Percentiles rank a stretch among this genome's conserved stretches.
Evolutionary conservation across 176 grass and related monocot genomes (phyloP).

Genomic region (Juncus effusus): DNA sequence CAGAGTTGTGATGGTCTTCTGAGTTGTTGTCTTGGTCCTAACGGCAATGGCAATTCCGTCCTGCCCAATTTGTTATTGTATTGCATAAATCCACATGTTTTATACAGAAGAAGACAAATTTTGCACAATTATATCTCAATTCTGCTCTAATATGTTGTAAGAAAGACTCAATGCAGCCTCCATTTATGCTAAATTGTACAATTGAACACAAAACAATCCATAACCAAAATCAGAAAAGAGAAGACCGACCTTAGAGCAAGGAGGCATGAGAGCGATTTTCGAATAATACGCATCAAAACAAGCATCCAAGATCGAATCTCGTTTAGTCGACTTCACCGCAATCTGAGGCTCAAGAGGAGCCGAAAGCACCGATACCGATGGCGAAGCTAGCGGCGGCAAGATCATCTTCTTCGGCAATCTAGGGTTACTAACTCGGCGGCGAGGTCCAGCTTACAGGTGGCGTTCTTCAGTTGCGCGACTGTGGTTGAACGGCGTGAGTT

Average conservation of each 20-base stretch:
- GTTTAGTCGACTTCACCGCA: slow-evolving; percentile 86
- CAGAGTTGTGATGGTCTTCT: slow-evolving; percentile 1
- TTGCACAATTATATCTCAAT: too few species aligned
- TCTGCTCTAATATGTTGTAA: too few species aligned
- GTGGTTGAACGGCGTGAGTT: slow-evolving; percentile 83
- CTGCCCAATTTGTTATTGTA: slow-evolving; percentile 56
- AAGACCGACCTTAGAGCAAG: slow-evolving; percentile 58
- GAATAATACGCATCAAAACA: slow-evolving; percentile 75
- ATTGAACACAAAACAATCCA: slow-evolving; percentile 6
- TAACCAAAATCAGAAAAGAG: slow-evolving; percentile 1
- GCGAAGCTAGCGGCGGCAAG: slow-evolving; percentile 33
- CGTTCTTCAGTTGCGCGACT: slow-evolving; percentile 59
- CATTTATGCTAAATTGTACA: neutral
- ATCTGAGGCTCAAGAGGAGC: slow-evolving; percentile 80
- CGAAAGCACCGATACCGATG: slow-evolving; percentile 57
- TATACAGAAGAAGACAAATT: neutral
- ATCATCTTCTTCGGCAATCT: slow-evolving; percentile 53
- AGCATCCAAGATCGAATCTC: slow-evolving; percentile 65
- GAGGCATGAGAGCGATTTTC: slow-evolving; percentile 79
- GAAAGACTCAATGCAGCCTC: neutral
- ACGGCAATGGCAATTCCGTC: slow-evolving; percentile 81
- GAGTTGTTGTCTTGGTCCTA: slow-evolving; percentile 62
- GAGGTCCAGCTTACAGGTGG: slow-evolving; percentile 32
- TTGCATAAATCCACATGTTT: slow-evolving; percentile 64
- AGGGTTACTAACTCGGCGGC: slow-evolving; percentile 14